phyloP scores from a whole-genome alignment of 2,329 filamentous ascomycete genomes.

The Cadophora gregata region DNA sequence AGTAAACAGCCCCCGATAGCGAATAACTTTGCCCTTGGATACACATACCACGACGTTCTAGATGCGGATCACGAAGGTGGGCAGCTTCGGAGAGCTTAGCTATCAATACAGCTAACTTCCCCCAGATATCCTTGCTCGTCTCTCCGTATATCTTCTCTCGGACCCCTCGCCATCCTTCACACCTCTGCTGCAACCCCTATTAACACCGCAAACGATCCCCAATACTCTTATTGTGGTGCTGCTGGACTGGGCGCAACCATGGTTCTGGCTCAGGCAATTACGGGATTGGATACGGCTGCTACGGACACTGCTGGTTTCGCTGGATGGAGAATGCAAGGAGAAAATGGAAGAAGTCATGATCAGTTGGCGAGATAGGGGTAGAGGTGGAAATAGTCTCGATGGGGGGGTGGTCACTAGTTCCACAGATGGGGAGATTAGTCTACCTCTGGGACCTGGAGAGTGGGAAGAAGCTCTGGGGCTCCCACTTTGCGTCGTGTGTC shows the following conservation, averaged over 20 bases:
- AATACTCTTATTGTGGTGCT: slow-evolving; percentile 89
- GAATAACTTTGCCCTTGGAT: slow-evolving; percentile 90
- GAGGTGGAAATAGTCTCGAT: slow-evolving; percentile 68
- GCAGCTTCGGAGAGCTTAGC: slow-evolving; percentile 28
- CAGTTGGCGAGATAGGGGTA: slow-evolving; percentile 77
- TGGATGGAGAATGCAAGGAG: slow-evolving; percentile 78
- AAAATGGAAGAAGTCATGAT: slow-evolving; percentile 87
- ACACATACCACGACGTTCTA: slow-evolving; percentile 93
- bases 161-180: slow-evolving; percentile 83
- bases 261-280: slow-evolving; percentile 88
- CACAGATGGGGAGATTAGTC: slow-evolving; percentile 70
- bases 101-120: slow-evolving; percentile 28
- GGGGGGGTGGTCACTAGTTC: slow-evolving; percentile 60
- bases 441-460: slow-evolving; percentile 86
- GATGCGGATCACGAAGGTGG: slow-evolving; percentile 92
- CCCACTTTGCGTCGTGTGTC: slow-evolving; percentile 92
- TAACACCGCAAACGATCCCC: slow-evolving; percentile 82
- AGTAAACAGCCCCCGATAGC: slow-evolving; percentile 77
- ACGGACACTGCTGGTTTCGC: slow-evolving; percentile 74
- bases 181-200: slow-evolving; percentile 80
- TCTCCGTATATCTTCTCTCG: slow-evolving; percentile 88
- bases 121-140: slow-evolving; percentile 83
- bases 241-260: slow-evolving; percentile 95
- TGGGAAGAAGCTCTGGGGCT: slow-evolving; percentile 91
- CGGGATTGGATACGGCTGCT: slow-evolving; percentile 89